Conservation (phyloP, 768 basidiomycete species). For the Tricholoma sp. region DNA sequence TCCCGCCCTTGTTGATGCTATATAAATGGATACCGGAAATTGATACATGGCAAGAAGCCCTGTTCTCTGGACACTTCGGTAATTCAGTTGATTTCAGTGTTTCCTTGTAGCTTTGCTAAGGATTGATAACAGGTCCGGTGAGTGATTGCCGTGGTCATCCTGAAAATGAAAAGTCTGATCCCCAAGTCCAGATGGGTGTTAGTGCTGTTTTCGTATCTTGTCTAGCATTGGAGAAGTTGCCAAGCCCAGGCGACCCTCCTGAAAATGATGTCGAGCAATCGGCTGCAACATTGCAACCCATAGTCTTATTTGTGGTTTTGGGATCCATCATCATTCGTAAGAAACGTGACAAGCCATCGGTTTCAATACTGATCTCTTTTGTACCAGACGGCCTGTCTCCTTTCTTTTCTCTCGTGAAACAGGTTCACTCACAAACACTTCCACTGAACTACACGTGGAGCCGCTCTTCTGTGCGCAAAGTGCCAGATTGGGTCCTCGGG, state of each 20-base stretch:
- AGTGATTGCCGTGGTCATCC: constrained; percentile 16
- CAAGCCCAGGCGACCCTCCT: constrained; percentile 54
- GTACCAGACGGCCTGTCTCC: not conserved
- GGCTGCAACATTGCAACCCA: constrained; percentile 68
- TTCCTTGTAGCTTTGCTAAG: not conserved
- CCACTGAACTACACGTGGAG: not conserved
- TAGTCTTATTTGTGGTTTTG: constrained; percentile 85
- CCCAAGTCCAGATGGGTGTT: constrained; percentile 71
- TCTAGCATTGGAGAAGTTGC: constrained; percentile 59
- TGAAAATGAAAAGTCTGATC: not conserved
- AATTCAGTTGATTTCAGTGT: constrained; percentile 6
- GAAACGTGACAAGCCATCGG: constrained; percentile 18
- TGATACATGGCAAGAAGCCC: constrained; percentile 73
- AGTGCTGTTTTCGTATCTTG: constrained; percentile 86
- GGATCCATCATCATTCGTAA: constrained; percentile 79
- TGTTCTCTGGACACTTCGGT: constrained; percentile 93
- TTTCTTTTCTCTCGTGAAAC: not conserved
- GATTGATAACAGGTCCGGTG: constrained; percentile 42
- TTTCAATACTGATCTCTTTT: not conserved
- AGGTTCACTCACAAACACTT: not conserved
- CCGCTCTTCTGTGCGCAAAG: too few relatives aligned
- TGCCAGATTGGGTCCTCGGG: too few relatives aligned
- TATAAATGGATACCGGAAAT: constrained; percentile 90
- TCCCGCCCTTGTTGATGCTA: constrained; percentile 71
- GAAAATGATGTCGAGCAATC: constrained; percentile 66